Evolutionary conservation across 1,284 basidiomycete species (phyloP).

Genomic region (Irpex lacteus): DNA sequence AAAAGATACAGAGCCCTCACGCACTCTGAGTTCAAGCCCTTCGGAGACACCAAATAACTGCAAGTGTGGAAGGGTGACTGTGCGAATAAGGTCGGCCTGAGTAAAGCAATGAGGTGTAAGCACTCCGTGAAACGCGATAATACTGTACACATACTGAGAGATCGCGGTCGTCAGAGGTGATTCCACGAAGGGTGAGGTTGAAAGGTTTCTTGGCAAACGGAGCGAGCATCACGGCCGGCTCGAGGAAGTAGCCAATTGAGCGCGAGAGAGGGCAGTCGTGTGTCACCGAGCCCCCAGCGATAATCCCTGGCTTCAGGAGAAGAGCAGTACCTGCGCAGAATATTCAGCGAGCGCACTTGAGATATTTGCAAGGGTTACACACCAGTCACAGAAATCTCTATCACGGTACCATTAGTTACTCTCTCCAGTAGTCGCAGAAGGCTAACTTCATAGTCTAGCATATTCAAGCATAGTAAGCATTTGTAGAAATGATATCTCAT

Average conservation of each 20-base stretch:
- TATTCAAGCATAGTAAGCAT: constrained; percentile 4
- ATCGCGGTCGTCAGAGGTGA: constrained; percentile 89
- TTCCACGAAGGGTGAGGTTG: constrained; percentile 79
- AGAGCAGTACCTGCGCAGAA: constrained; percentile 74
- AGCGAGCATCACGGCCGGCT: constrained; percentile 86
- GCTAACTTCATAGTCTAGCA: constrained; percentile 88
- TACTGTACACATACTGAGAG: constrained; percentile 63
- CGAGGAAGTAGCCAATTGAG: constrained; percentile 92
- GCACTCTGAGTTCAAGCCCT: constrained; percentile 80
- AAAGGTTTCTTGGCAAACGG: constrained; percentile 93
- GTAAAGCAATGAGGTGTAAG: neutral
- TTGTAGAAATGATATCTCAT: neutral
- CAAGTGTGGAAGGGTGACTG: constrained; percentile 90
- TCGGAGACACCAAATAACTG: constrained; percentile 88
- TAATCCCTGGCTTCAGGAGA: constrained; percentile 89
- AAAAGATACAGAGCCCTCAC: constrained; percentile 18
- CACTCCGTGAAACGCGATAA: constrained; percentile 9
- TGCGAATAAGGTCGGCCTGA: constrained; percentile 89
- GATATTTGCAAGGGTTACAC: constrained; percentile 20
- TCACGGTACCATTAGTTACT: constrained; percentile 90
- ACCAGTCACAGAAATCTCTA: constrained; percentile 98
- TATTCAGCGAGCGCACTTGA: neutral
- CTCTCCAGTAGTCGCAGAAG: constrained; percentile 89
- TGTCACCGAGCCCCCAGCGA: constrained; percentile 78
- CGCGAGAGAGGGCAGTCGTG: constrained; percentile 90